These are phyloP conservation scores for Suhomyces kilbournensis DNA, from an alignment of 805 yeast species.

Conservation along the genomic window DNA sequence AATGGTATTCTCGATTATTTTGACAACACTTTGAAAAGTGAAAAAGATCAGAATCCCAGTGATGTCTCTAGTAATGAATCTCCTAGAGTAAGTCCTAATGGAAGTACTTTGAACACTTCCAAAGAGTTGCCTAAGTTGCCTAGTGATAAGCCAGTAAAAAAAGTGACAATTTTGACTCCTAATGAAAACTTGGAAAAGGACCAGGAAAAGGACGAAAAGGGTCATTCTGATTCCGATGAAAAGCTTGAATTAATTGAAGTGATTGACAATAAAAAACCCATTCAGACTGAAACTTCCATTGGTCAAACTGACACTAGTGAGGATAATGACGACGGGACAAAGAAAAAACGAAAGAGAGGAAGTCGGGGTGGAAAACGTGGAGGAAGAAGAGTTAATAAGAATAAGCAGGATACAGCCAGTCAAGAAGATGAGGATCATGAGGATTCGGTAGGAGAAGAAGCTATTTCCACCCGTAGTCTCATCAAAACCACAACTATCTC, in stretches of 20 bases:
- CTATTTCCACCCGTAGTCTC: constrained; percentile 27
- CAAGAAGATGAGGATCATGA: constrained; percentile 11
- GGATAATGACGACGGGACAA: constrained; percentile 14
- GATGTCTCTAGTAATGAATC: neutral
- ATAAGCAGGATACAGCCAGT: constrained; percentile 22
- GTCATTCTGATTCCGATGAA: constrained; percentile 2
- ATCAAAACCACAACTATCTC: constrained; percentile 18
- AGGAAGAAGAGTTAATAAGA: constrained; percentile 33
- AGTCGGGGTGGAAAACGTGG: constrained; percentile 75
- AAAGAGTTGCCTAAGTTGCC: constrained; percentile 3
- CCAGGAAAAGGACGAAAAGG: constrained; percentile 11
- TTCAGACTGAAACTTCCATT: too few species aligned
- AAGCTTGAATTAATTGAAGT: neutral
- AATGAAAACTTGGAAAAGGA: constrained; percentile 11
- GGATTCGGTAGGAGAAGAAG: constrained; percentile 13
- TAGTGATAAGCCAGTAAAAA: constrained; percentile 8
- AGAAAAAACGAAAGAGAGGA: constrained; percentile 77
- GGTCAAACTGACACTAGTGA: too few species aligned
- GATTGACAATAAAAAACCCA: neutral
- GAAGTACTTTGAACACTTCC: neutral
- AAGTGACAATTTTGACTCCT: constrained; percentile 22
- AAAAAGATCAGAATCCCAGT: neutral
- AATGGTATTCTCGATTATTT: neutral
- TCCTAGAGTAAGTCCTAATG: neutral
- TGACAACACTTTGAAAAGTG: neutral